phyloP scores from a whole-genome alignment of 2,329 filamentous ascomycete species.

The Aplosporella prunicola region DNA sequence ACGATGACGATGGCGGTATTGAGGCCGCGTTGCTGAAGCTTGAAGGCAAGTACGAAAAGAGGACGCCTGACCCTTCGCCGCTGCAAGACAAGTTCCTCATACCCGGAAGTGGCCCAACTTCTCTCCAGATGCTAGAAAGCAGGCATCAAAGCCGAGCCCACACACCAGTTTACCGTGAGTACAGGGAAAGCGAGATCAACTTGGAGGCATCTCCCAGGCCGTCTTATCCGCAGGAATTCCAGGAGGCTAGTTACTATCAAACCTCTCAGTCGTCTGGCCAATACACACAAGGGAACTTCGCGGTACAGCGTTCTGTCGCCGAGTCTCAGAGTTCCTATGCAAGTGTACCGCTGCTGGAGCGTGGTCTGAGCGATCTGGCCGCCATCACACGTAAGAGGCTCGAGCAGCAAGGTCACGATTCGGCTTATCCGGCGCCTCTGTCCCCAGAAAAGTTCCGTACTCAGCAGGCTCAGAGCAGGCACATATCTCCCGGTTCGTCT shows the following conservation, averaged over 20 bases:
- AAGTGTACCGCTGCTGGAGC: conserved; percentile 67
- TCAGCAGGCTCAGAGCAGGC: conserved; percentile 11
- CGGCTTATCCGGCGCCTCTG: conserved; percentile 21
- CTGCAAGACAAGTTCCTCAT: conserved; percentile 1
- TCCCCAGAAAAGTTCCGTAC: conserved; percentile 14
- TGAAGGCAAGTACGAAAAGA: conserved; percentile 70
- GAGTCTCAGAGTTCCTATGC: conserved; percentile 66
- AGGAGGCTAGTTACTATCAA: neutral
- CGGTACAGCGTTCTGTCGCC: conserved; percentile 38
- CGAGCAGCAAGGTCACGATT: conserved; percentile 3
- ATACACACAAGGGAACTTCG: no score
- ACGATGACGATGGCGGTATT: conserved; percentile 66
- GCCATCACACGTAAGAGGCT: neutral
- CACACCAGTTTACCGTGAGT: neutral
- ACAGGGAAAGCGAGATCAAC: neutral
- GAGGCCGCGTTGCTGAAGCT: conserved; percentile 89
- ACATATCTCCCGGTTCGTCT: conserved; percentile 37
- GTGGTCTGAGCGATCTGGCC: conserved; percentile 38
- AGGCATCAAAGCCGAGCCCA: no score
- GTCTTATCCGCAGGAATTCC: neutral
- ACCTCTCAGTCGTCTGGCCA: neutral
- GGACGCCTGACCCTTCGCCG: conserved; percentile 14
- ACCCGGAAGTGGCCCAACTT: conserved; percentile 2
- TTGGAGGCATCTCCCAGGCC: neutral
- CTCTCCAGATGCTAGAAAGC: no score